phyloP scores from a whole-genome alignment of 495 filamentous ascomycete species.

The Penicillium mononematosum region DNA sequence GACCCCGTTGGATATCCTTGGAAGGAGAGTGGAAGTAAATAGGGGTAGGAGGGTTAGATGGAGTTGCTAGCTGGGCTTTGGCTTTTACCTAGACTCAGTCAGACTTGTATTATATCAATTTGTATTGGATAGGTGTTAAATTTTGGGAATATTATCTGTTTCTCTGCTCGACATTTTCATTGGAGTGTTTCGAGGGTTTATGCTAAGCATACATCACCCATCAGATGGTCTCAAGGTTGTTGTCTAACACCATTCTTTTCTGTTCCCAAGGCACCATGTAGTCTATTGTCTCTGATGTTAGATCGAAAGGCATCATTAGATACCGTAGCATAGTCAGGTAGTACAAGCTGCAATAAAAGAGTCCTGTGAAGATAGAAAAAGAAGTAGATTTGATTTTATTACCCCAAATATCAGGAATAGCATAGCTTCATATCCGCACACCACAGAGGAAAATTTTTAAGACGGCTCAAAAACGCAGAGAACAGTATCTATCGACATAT shows the following conservation, averaged over 20 bases:
- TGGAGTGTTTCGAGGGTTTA: neutral
- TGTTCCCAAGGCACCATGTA: neutral
- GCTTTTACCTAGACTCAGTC: neutral
- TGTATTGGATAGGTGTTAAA: neutral
- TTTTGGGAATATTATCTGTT: neutral
- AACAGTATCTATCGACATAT: neutral
- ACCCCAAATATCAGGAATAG: neutral
- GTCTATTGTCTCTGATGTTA: no score
- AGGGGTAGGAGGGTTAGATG: constrained; percentile 1
- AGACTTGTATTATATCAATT: constrained; percentile 5
- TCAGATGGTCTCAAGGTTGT: neutral
- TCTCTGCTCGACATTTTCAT: constrained; percentile 1
- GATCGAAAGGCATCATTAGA: no score
- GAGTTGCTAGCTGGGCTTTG: neutral
- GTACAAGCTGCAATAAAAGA: no score
- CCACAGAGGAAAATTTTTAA: neutral
- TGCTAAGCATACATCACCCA: neutral
- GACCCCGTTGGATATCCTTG: constrained; percentile 75
- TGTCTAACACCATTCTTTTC: no score
- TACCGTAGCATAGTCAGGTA: no score
- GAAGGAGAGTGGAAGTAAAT: constrained; percentile 58
- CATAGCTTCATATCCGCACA: constrained; percentile 4
- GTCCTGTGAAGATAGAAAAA: neutral
- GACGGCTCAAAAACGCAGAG: constrained; percentile 1
- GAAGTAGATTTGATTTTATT: neutral